Conservation (phyloP, 768 basidiomycete genomes). For the Mycena pura region DNA sequence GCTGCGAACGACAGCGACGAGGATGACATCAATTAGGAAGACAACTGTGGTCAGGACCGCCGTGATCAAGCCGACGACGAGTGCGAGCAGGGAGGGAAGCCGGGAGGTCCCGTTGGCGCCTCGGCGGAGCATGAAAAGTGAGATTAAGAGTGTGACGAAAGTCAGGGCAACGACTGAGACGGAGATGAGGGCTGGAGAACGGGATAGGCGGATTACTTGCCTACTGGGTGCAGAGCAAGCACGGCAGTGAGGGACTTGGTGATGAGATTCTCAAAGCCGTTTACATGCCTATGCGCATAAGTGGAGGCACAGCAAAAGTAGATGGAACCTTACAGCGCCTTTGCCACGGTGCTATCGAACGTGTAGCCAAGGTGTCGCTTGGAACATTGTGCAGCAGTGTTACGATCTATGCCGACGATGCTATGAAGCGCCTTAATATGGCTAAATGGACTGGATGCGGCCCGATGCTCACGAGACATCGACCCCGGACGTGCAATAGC, state of each 20-base stretch:
- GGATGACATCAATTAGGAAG: constrained; percentile 60
- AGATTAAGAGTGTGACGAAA: constrained; percentile 55
- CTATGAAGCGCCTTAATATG: constrained; percentile 34
- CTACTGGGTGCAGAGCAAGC: constrained; percentile 63
- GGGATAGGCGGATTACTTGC: constrained; percentile 35
- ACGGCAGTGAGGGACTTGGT: constrained; percentile 52
- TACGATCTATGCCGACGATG: constrained; percentile 48
- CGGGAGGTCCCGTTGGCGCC: constrained; percentile 45
- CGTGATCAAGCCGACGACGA: constrained; percentile 46
- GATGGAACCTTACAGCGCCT: constrained; percentile 46
- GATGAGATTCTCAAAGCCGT: constrained; percentile 47
- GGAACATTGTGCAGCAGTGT: constrained; percentile 52
- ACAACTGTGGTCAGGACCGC: constrained; percentile 54
- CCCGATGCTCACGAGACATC: constrained; percentile 47
- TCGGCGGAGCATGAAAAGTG: constrained; percentile 53
- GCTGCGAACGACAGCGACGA: constrained; percentile 52
- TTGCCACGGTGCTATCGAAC: constrained; percentile 56
- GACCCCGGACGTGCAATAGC: constrained; percentile 61
- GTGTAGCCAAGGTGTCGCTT: constrained; percentile 58
- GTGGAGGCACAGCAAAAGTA: constrained; percentile 19
- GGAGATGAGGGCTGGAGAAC: constrained; percentile 9
- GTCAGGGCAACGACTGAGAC: constrained; percentile 53
- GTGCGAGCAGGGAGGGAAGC: constrained; percentile 45
- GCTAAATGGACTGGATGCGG: constrained; percentile 20
- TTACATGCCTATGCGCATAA: constrained; percentile 38